These are phyloP conservation scores for Effrenium voratum DNA, from an alignment of 73 alveolate genomes.

Conservation along the genomic window DNA sequence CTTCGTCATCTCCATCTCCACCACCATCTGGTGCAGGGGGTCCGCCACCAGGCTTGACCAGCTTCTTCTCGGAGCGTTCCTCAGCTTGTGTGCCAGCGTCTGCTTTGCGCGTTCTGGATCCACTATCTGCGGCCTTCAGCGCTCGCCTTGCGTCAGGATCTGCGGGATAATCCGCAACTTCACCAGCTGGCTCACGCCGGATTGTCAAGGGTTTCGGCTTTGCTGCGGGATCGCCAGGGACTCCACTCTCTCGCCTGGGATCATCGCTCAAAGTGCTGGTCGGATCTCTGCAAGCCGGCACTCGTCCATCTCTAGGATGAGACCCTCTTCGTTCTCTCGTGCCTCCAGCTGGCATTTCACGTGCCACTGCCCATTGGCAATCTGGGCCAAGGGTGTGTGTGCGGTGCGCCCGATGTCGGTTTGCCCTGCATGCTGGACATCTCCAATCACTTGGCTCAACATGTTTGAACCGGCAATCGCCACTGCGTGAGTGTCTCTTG, in stretches of 20 bases:
- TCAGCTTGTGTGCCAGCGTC: no score
- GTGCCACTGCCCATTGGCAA: conserved; percentile 26
- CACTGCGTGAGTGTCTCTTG: background rate
- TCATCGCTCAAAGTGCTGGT: background rate
- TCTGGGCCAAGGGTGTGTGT: background rate
- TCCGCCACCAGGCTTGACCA: no score
- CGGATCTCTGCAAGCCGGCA: conserved; percentile 4
- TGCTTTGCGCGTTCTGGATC: no score
- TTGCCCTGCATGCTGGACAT: background rate
- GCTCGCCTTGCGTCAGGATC: no score
- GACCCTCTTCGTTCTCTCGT: background rate
- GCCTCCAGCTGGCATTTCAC: conserved; percentile 8
- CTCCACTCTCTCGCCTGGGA: background rate
- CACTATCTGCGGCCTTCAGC: no score
- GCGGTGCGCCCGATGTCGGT: background rate
- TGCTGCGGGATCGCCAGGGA: conserved; percentile 33
- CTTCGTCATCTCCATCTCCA: background rate
- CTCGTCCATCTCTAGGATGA: conserved; percentile 33
- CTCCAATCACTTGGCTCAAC: background rate
- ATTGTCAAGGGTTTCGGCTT: no score
- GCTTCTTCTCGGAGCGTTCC: no score
- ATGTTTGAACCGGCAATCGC: background rate
- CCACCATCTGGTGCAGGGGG: background rate
- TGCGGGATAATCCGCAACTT: no score
- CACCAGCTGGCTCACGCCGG: no score